Conservation (phyloP, 306 rosid species). For the Vigna reflexopilosa region DNA sequence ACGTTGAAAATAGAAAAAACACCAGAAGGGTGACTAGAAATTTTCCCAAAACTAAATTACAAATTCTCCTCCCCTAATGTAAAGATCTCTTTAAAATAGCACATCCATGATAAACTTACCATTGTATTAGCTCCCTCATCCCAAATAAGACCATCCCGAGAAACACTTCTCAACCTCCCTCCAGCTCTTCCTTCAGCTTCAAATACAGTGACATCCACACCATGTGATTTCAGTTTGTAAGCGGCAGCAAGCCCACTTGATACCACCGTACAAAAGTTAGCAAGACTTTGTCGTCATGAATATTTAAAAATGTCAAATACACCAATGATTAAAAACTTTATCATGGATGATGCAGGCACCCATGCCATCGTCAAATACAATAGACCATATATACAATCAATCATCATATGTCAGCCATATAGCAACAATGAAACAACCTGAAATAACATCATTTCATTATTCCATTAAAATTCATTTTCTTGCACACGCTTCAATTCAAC, state of each 20-base stretch:
- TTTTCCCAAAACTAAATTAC: slow-evolving; percentile 31
- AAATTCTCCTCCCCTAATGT: slow-evolving; percentile 21
- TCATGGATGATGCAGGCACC: slow-evolving; percentile 2
- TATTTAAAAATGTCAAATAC: slow-evolving; percentile 4
- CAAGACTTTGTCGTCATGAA: slow-evolving; percentile 25
- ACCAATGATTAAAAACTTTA: background rate
- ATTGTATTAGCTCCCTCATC: slow-evolving; percentile 97
- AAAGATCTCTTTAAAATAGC: slow-evolving; percentile 20
- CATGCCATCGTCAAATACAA: background rate
- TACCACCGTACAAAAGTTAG: slow-evolving; percentile 44
- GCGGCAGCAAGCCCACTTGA: slow-evolving; percentile 95
- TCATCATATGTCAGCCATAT: slow-evolving; percentile 34
- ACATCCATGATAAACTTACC: slow-evolving; percentile 54
- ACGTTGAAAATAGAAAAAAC: slow-evolving; percentile 15
- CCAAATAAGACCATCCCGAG: slow-evolving; percentile 81
- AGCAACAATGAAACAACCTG: slow-evolving; percentile 20
- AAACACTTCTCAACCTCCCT: slow-evolving; percentile 85
- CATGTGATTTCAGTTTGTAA: slow-evolving; percentile 85
- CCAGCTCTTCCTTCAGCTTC: slow-evolving; percentile 91
- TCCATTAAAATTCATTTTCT: slow-evolving; percentile 26
- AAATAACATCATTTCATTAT: slow-evolving; percentile 32
- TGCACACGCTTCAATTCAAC: slow-evolving; percentile 3
- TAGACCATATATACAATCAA: slow-evolving; percentile 31
- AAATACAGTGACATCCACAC: slow-evolving; percentile 73
- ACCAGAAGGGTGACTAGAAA: slow-evolving; percentile 1